Evolutionary conservation across 1,139 yeast species (phyloP).

Genomic region (Diutina catenulata): DNA sequence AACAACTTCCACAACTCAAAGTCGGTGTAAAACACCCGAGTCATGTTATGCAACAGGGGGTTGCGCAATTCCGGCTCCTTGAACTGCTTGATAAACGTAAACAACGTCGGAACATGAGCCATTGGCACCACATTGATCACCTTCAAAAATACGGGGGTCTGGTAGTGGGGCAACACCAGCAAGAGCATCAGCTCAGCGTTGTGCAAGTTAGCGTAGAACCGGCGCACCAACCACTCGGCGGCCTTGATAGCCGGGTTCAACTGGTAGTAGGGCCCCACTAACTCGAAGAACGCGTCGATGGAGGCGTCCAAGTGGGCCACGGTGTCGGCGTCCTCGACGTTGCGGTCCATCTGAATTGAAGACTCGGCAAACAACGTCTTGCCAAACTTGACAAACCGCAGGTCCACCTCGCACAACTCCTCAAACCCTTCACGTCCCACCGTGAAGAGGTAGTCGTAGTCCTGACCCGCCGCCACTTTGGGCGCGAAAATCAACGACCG

Average conservation of each 20-base stretch:
- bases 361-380: conserved; percentile 72
- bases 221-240: conserved; percentile 88
- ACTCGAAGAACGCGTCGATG: conserved; percentile 58
- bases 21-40: conserved; percentile 57
- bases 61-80: conserved; percentile 42
- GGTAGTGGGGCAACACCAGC: conserved; percentile 68
- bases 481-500: conserved; percentile 82
- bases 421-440: conserved; percentile 67
- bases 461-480: conserved; percentile 84
- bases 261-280: conserved; percentile 67
- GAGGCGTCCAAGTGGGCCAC: conserved; percentile 63
- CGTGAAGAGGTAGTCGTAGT: conserved; percentile 69
- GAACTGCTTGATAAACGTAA: conserved; percentile 58
- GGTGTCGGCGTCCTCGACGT: conserved; percentile 66
- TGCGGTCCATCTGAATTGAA: conserved; percentile 67
- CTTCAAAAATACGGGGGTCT: conserved; percentile 60
- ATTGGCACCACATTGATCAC: conserved; percentile 58
- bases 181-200: conserved; percentile 64
- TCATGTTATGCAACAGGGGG: conserved; percentile 65
- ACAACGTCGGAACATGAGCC: conserved; percentile 59
- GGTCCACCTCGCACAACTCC: conserved; percentile 59
- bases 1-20: conserved; percentile 56
- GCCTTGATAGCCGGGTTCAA: conserved; percentile 72
- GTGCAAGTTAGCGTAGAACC: conserved; percentile 78
- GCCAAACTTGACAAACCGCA: conserved; percentile 60